Evolutionary conservation across 2,329 filamentous ascomycete genomes (phyloP).

Genomic region (Xylariaceae sp.): DNA sequence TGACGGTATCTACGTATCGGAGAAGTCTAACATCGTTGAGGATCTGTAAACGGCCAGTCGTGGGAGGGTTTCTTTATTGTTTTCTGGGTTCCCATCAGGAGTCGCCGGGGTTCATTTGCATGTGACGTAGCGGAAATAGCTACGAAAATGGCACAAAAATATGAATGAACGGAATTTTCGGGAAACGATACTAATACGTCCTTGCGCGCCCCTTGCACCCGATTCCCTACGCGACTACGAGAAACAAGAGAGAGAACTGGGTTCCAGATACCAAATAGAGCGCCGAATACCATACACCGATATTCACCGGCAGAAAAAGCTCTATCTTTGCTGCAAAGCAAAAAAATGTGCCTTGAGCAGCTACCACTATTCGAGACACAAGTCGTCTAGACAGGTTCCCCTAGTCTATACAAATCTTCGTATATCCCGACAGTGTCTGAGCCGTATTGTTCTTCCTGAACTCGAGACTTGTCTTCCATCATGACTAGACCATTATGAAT

Average conservation of each 20-base stretch:
- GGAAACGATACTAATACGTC: conserved; percentile 13
- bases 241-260: not conserved
- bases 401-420: conserved; percentile 7
- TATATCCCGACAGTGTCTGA: conserved; percentile 1
- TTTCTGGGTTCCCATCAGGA: conserved; percentile 57
- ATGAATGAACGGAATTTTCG: conserved; percentile 23
- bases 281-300: conserved; percentile 3
- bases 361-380: not conserved
- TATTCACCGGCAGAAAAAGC: not conserved
- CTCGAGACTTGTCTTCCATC: too few species aligned
- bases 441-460: not conserved
- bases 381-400: conserved; percentile 5
- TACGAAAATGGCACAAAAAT: conserved; percentile 34
- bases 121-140: conserved; percentile 49
- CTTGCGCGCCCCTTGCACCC: not conserved
- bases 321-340: not conserved
- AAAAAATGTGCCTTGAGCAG: not conserved
- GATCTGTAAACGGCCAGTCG: conserved; percentile 47
- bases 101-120: conserved; percentile 59
- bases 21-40: conserved; percentile 91
- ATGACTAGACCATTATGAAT: not conserved
- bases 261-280: conserved; percentile 4
- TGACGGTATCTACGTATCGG: conserved; percentile 99
- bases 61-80: conserved; percentile 50
- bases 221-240: conserved; percentile 8